These are phyloP conservation scores for Venturia asperata DNA, from an alignment of 2,329 filamentous ascomycete species.

Conservation along the genomic window DNA sequence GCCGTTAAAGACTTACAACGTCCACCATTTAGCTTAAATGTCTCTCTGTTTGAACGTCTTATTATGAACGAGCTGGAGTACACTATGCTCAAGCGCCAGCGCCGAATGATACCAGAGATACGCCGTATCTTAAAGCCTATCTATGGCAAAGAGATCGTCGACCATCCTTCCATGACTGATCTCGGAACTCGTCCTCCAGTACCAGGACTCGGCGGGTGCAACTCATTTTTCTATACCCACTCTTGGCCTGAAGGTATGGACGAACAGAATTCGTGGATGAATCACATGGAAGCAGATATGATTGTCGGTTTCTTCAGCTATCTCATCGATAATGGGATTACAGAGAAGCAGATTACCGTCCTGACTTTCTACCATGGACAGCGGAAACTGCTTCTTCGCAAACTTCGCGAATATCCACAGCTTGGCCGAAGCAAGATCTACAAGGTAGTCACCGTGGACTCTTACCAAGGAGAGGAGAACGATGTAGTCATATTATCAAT, in stretches of 20 bases:
- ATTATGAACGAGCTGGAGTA: constrained; percentile 59
- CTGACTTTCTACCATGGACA: constrained; percentile 88
- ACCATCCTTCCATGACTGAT: constrained; percentile 50
- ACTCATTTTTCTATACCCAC: constrained; percentile 59
- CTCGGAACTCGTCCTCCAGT: constrained; percentile 43
- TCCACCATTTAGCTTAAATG: constrained; percentile 57
- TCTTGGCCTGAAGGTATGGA: constrained; percentile 58
- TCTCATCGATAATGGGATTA: constrained; percentile 60
- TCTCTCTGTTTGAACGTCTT: constrained; percentile 75
- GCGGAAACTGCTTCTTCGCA: constrained; percentile 54
- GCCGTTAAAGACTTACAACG: constrained; percentile 53
- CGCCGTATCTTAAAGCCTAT: constrained; percentile 54
- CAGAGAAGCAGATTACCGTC: constrained; percentile 60
- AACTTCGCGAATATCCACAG: constrained; percentile 32
- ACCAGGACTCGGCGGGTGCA: constrained; percentile 55
- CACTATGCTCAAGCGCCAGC: constrained; percentile 59
- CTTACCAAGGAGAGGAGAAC: constrained; percentile 88
- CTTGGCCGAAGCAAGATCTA: constrained; percentile 29
- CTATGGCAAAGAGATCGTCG: constrained; percentile 50
- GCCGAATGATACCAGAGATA: constrained; percentile 65
- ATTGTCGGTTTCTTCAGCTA: constrained; percentile 65
- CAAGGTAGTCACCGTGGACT: constrained; percentile 75
- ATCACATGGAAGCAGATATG: constrained; percentile 68
- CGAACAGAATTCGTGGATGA: constrained; percentile 58
- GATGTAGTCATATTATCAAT: constrained; percentile 74